Conservation (phyloP, 2,329 filamentous ascomycete genomes). For the Talaromyces sp. region DNA sequence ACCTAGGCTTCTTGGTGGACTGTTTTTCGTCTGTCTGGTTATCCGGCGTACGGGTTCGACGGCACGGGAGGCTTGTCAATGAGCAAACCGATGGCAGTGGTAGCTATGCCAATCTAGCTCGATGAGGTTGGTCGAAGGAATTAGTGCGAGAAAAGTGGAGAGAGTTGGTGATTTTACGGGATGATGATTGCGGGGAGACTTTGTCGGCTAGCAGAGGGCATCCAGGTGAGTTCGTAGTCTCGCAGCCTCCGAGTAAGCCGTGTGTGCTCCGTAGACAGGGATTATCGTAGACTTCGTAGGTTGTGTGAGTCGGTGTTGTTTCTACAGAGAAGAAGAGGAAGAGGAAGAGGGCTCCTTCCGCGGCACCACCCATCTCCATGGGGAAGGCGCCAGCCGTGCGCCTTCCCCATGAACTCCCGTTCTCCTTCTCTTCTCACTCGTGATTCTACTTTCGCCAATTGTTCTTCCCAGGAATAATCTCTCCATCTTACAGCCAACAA, state of each 20-base stretch:
- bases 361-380: neutral
- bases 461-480: neutral
- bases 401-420: neutral
- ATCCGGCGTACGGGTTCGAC: neutral
- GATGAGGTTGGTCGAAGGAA: neutral
- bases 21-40: neutral
- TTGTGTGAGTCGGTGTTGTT: neutral
- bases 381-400: neutral
- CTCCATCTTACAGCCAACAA: neutral
- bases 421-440: neutral
- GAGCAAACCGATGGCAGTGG: neutral
- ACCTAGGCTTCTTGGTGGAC: neutral
- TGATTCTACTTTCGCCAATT: neutral
- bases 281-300: neutral
- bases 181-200: neutral
- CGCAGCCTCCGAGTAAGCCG: neutral
- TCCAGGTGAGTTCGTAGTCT: neutral
- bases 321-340: neutral
- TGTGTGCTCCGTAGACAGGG: neutral
- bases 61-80: neutral
- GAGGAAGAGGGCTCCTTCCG: neutral
- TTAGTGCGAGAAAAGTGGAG: constrained; percentile 4
- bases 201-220: neutral
- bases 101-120: neutral
- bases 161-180: neutral